Base-by-base conservation (phyloP, 352 stramenopile genomes). In the Aphanomyces cochlioides region DNA sequence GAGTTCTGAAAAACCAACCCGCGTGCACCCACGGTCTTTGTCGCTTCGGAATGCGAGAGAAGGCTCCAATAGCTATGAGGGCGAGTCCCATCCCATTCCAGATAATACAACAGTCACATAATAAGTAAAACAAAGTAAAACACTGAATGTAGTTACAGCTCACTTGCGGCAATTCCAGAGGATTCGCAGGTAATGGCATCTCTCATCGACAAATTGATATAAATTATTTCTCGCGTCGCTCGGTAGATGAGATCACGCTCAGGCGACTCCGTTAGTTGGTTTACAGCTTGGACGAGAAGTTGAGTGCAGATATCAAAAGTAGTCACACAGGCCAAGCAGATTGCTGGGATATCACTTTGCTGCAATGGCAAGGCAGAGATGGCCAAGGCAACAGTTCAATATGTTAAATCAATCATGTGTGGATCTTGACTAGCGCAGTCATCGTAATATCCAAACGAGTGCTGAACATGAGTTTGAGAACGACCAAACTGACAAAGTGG, bases 381-480 rank as follows among this genome's bases (percentile, higher is more conserved):
- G 13, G 64, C 64, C 21, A 70, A 70, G 39, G 61, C 47, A 15
- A 47, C 64, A 37, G 19, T 39, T 15, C 38, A 17, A 8, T 21
- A 12, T 7, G 56, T n/a, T 12, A 70, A 15, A 8, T 2, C 2
- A 61, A 70, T 19, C 17, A 19, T 60, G 5, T 60, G 54, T 6
- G 8, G 64, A 4, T 15, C 28, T 7, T 19, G 12, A 1, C 15
- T 36, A 17, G 13, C 40, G 54, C 64, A 70, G 28, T 54, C 40
- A 48, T 70, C 64, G 39, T 61, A 70, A 47, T 47, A 70, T 1
- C 64, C 64, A 54, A 70, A 60, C 15, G 64, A 56, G 5, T 38
- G 6, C 39, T 70, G 64, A n/a, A 61, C 43, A 17, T 41, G 43
- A 21, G 54, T 21, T 17, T 15, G 43, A 15, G 43, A 15, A 48